Evolutionary conservation across 306 rosid genomes (phyloP).

Genomic region (Spatholobus suberectus): DNA sequence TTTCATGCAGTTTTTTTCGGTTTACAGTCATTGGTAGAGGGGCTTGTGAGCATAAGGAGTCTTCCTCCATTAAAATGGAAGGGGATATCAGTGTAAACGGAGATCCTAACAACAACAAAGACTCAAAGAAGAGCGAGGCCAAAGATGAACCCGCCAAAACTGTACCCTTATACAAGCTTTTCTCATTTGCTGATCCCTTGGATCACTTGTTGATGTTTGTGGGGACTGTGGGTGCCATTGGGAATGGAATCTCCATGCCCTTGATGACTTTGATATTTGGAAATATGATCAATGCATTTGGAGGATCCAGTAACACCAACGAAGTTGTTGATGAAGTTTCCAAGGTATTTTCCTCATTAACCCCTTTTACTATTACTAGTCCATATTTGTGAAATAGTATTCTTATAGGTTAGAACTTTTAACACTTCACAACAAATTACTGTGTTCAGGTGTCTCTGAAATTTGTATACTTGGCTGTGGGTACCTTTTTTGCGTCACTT

Average conservation of each 20-base stretch:
- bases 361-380: not conserved
- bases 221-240: slow-evolving; percentile 71
- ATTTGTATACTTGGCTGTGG: slow-evolving; percentile 74
- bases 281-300: slow-evolving; percentile 68
- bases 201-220: slow-evolving; percentile 68
- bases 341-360: slow-evolving; percentile 38
- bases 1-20: slow-evolving; percentile 44
- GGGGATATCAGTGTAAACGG: slow-evolving; percentile 40
- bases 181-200: slow-evolving; percentile 76
- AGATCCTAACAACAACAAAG: slow-evolving; percentile 43
- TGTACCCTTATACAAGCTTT: slow-evolving; percentile 79
- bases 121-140: slow-evolving; percentile 45
- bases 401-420: not conserved
- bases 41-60: slow-evolving; percentile 9
- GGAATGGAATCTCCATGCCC: slow-evolving; percentile 66
- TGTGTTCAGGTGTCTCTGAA: slow-evolving; percentile 61
- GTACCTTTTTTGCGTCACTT: slow-evolving; percentile 63
- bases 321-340: slow-evolving; percentile 68
- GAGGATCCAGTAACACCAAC: slow-evolving; percentile 41
- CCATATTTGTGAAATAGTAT: slow-evolving; percentile 9
- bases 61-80: slow-evolving; percentile 46
- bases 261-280: slow-evolving; percentile 74
- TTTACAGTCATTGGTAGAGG: slow-evolving; percentile 10
- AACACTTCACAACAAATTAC: slow-evolving; percentile 2
- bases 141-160: slow-evolving; percentile 46